Evolutionary conservation across 148 eudicot genomes (phyloP), one percentile per base, ranked within the genome.

Genomic region (Euryodendron excelsum): DNA sequence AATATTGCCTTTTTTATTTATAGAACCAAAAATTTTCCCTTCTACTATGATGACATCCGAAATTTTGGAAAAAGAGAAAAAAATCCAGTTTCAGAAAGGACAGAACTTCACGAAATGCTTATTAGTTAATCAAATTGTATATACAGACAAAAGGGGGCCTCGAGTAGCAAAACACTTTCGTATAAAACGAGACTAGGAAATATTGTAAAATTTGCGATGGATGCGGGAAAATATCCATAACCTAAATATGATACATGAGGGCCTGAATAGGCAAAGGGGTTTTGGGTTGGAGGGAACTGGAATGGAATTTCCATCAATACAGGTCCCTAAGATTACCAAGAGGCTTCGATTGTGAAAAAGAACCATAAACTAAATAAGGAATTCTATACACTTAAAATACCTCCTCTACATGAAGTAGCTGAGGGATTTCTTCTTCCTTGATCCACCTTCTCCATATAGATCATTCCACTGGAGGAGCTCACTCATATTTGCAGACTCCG

Each of bases 391-490:
- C 73, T 80, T 62, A 60, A 65, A 69, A 50, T 70, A 45, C 67
- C 85, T 55, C 84, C 62, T 85, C 88, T 95, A 95, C 96, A 94
- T 92, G 86, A 94, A 94, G 87, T 94, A 94, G 82, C 98, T 92
- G 48, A 93, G 94, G 39, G 97, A 90, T 80, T 75, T 85, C 84
- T 87, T 95, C 91, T 93, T 93, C 89, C 96, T 88, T 2, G 98
- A 94, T 45, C 98, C 98, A 18, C 97, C 98, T 85, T 91, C 97
- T 79, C 98, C 98, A 23, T 94, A 94, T 4, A 92, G 84, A n/a
- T 94, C 98, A 62, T 92, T 94, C 98, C 98, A 94, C 77, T 92
- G 97, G 63, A 64, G 81, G 34, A 92, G 96, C 83, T 94, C 98
- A 17, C 78, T 91, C 88, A 86, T 90, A 76, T 94, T 94, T 68